Evolutionary conservation across 805 yeast genomes (phyloP).

Genomic region (Blastobotrys terrestris): DNA sequence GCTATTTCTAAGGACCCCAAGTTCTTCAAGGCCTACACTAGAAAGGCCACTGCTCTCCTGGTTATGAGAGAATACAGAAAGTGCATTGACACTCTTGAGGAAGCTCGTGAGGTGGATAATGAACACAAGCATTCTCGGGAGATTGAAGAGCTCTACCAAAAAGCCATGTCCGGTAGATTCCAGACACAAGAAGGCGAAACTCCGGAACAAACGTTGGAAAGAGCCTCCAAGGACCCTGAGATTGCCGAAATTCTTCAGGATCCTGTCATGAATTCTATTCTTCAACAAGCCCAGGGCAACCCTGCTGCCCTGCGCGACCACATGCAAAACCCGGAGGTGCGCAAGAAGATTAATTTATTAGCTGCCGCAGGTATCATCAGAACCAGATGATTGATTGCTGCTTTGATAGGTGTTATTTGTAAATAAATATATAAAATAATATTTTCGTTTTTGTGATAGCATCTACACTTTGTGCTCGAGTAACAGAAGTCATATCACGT

Average conservation of each 20-base stretch:
- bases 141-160: slow-evolving; percentile 73
- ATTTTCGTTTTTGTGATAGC: no score
- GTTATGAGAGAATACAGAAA: slow-evolving; percentile 82
- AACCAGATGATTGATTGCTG: slow-evolving; percentile 48
- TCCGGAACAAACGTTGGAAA: slow-evolving; percentile 86
- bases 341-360: slow-evolving; percentile 78
- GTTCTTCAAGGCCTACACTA: slow-evolving; percentile 89
- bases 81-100: slow-evolving; percentile 73
- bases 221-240: slow-evolving; percentile 92
- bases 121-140: slow-evolving; percentile 58
- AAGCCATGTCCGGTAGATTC: slow-evolving; percentile 73
- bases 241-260: slow-evolving; percentile 82
- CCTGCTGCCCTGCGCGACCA: slow-evolving; percentile 98
- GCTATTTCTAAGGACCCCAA: slow-evolving; percentile 86
- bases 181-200: slow-evolving; percentile 82
- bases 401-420: not conserved
- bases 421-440: no score
- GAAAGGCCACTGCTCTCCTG: slow-evolving; percentile 92
- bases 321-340: slow-evolving; percentile 92
- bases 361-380: slow-evolving; percentile 97
- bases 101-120: slow-evolving; percentile 69
- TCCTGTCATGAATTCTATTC: slow-evolving; percentile 92
- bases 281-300: slow-evolving; percentile 87
- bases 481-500: no score
- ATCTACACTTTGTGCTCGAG: no score